Conservation (phyloP, 305 asterid genomes). For the Solanum hybrid region DNA sequence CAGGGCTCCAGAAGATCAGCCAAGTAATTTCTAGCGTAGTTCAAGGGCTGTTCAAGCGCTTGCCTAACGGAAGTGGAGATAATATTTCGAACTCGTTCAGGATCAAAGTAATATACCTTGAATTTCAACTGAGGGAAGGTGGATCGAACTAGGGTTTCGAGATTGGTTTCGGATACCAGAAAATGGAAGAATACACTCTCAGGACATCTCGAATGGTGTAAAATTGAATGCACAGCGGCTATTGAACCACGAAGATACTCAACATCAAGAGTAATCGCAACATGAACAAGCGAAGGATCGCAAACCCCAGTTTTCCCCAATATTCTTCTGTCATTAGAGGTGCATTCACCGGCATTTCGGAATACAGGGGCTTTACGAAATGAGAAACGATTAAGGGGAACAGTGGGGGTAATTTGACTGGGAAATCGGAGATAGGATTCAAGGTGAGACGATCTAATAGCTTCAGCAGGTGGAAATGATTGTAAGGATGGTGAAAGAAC, state of each 20-base stretch:
- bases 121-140: constrained; percentile 84
- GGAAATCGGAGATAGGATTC: constrained; percentile 30
- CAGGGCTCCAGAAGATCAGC: constrained; percentile 80
- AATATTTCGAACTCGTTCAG: constrained; percentile 61
- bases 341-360: constrained; percentile 66
- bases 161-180: constrained; percentile 58
- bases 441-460: constrained; percentile 48
- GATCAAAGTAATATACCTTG: constrained; percentile 80
- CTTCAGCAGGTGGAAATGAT: constrained; percentile 93
- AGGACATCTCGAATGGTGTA: constrained; percentile 78
- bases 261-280: constrained; percentile 83
- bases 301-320: constrained; percentile 38
- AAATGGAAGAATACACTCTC: constrained; percentile 86
- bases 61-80: constrained; percentile 83
- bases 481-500: constrained; percentile 78
- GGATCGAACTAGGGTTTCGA: constrained; percentile 60
- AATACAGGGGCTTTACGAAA: constrained; percentile 57
- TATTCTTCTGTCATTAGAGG: background rate
- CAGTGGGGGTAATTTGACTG: constrained; percentile 12
- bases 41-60: constrained; percentile 86
- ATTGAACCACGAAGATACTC: constrained; percentile 89
- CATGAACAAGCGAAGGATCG: constrained; percentile 81
- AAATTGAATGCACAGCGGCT: constrained; percentile 91
- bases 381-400: constrained; percentile 22
- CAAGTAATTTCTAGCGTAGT: constrained; percentile 84